Percentiles rank a stretch among this genome's conserved stretches.
phyloP scores from a whole-genome alignment of 2,329 filamentous ascomycete genomes.

The Trichoderma brevicompactum region DNA sequence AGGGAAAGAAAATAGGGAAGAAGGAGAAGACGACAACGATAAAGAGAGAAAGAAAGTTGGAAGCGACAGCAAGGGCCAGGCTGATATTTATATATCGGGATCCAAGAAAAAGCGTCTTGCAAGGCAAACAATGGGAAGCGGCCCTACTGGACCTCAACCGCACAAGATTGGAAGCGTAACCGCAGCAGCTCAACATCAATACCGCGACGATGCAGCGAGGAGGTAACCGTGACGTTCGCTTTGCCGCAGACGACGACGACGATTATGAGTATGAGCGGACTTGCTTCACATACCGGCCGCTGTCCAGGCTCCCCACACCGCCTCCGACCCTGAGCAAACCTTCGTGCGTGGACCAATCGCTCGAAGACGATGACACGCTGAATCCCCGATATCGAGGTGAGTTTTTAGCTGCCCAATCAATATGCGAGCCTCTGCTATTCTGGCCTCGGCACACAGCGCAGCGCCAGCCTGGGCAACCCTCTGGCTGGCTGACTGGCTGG shows the following conservation, averaged over 20 bases:
- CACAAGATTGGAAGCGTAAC: constrained; percentile 15
- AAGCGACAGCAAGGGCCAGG: neutral
- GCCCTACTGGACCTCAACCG: constrained; percentile 1
- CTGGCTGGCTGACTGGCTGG: neutral
- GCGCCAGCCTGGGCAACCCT: neutral
- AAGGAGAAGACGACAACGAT: neutral
- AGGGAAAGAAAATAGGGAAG: neutral
- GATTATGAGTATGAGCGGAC: constrained; percentile 52
- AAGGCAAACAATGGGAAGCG: constrained; percentile 27
- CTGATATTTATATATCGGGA: neutral
- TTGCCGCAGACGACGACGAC: constrained; percentile 27
- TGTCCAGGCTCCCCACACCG: constrained; percentile 70
- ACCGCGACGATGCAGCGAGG: constrained; percentile 24
- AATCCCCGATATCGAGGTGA: constrained; percentile 47
- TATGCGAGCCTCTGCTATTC: too few relatives aligned
- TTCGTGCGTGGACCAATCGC: constrained; percentile 50
- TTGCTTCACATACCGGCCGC: constrained; percentile 68
- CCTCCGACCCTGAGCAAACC: constrained; percentile 58
- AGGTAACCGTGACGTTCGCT: constrained; percentile 26
- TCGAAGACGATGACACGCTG: constrained; percentile 52
- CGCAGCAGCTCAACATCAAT: neutral
- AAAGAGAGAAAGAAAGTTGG: neutral
- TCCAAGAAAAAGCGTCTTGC: neutral
- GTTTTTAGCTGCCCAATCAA: constrained; percentile 28
- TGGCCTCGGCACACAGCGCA: too few relatives aligned